These are phyloP conservation scores for Nymphaea thermarum DNA, from an alignment of 164 flowering plant genomes.

Conservation along the genomic window DNA sequence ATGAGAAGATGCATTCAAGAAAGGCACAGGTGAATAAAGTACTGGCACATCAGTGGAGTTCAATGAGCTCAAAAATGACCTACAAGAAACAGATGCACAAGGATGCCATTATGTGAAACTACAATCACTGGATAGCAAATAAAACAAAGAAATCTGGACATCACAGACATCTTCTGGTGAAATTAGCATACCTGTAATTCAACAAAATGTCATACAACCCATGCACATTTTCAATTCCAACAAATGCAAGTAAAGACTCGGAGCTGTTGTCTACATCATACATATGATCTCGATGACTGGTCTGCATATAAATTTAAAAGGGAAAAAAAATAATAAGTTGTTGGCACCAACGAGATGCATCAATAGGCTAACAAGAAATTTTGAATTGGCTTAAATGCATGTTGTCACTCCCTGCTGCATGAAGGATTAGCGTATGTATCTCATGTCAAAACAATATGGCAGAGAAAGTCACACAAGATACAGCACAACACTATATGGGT, in stretches of 20 bases:
- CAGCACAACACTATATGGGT: too few species aligned
- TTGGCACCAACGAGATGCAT: not conserved
- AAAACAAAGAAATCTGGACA: not conserved
- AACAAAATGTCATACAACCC: constrained; percentile 73
- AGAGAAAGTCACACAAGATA: too few species aligned
- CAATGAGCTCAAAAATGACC: constrained; percentile 55
- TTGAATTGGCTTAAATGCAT: too few species aligned
- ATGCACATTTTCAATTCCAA: constrained; percentile 60
- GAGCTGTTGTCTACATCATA: constrained; percentile 67
- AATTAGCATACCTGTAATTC: constrained; percentile 61
- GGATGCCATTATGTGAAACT: not conserved
- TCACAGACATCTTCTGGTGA: not conserved
- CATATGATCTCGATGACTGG: constrained; percentile 36
- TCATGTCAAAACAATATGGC: too few species aligned
- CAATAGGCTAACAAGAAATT: not conserved
- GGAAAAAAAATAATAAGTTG: not conserved
- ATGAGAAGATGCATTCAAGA: constrained; percentile 73
- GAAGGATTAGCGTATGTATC: not conserved
- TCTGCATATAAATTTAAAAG: constrained; percentile 26
- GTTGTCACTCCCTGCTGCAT: too few species aligned
- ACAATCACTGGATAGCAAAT: not conserved
- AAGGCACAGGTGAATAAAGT: constrained; percentile 69
- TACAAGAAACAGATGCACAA: constrained; percentile 12
- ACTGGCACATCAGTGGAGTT: constrained; percentile 67
- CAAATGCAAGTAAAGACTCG: constrained; percentile 61